phyloP scores from a whole-genome alignment of 495 filamentous ascomycete genomes.

The Hypoxylon fuscum region DNA sequence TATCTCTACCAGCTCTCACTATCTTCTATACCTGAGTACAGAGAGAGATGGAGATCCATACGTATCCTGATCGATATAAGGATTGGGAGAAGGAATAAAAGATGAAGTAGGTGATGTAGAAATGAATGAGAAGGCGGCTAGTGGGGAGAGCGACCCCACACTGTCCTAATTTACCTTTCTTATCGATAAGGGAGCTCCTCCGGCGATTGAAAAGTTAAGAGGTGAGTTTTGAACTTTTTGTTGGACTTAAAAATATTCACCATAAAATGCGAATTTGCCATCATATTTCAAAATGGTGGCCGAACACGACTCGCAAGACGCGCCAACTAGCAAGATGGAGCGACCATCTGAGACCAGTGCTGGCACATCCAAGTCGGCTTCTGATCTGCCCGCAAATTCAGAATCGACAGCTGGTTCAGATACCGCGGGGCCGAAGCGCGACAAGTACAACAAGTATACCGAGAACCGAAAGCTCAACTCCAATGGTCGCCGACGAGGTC shows the following conservation, averaged over 20 bases:
- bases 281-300: conserved; percentile 29
- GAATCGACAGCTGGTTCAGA: conserved; percentile 19
- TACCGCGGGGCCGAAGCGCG: conserved; percentile 12
- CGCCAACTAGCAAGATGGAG: not conserved
- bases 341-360: not conserved
- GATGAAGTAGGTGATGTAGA: too few species aligned
- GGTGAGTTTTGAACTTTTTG: conserved; percentile 6
- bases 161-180: not conserved
- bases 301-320: conserved; percentile 11
- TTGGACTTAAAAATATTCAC: not conserved
- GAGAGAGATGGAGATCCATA: too few species aligned
- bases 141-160: too few species aligned
- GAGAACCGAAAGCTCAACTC: conserved; percentile 23
- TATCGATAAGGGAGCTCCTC: conserved; percentile 23
- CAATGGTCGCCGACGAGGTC: conserved; percentile 29
- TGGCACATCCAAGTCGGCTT: not conserved
- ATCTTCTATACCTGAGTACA: too few species aligned
- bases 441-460: conserved; percentile 8
- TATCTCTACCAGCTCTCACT: too few species aligned
- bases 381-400: conserved; percentile 11
- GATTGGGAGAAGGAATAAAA: too few species aligned
- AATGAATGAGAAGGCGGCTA: too few species aligned
- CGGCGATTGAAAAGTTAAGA: not conserved
- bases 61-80: too few species aligned
- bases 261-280: conserved; percentile 31